Conservation (phyloP, 306 rosid genomes). For the Sophora flavescens region DNA sequence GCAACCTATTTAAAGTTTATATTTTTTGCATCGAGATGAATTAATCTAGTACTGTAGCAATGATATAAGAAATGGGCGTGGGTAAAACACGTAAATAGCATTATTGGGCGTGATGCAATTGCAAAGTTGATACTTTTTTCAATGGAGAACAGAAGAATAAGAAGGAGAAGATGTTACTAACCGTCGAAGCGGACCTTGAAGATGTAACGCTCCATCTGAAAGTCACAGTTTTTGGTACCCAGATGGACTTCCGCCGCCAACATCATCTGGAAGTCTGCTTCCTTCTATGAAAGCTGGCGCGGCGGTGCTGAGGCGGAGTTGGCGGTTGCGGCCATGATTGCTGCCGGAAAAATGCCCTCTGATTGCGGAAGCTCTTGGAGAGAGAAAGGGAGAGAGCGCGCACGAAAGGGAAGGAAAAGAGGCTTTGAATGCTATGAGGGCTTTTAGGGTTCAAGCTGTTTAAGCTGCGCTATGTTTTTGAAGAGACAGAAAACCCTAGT, state of each 20-base stretch:
- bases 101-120: not conserved
- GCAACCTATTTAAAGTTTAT: not conserved
- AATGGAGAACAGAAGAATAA: not conserved
- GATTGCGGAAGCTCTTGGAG: not conserved
- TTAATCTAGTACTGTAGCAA: not conserved
- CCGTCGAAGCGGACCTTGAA: constrained; percentile 94
- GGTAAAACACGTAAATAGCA: not conserved
- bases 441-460: too few relatives aligned
- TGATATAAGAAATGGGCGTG: not conserved
- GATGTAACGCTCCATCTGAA: constrained; percentile 90
- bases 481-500: too few relatives aligned
- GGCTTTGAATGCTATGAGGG: too few relatives aligned
- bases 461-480: too few relatives aligned
- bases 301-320: constrained; percentile 51
- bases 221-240: constrained; percentile 87
- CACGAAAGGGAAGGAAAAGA: too few relatives aligned
- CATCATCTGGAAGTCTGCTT: constrained; percentile 88
- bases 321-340: constrained; percentile 62
- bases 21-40: too few relatives aligned
- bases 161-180: constrained; percentile 47
- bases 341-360: not conserved
- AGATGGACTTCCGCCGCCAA: constrained; percentile 86
- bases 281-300: constrained; percentile 80
- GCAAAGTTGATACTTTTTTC: not conserved
- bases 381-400: too few relatives aligned